These are phyloP conservation scores for Lathyrus sativus DNA, from an alignment of 306 rosid species.

Conservation along the genomic window DNA sequence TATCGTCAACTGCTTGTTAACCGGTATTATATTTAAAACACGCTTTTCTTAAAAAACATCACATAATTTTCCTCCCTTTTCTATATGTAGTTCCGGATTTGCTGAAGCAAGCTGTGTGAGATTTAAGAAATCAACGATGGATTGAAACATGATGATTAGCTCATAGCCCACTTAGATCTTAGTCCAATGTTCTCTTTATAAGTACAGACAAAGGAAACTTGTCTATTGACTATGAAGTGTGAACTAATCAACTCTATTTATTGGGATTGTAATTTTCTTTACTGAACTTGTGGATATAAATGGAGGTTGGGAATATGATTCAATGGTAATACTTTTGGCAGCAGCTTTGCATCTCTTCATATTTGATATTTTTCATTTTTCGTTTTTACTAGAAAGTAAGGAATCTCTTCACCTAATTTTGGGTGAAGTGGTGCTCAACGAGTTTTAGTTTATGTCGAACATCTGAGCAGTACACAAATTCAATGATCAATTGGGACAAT, in stretches of 20 bases:
- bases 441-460: too few species aligned
- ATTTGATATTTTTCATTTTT: too few species aligned
- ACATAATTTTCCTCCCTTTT: slow-evolving; percentile 11
- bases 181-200: slow-evolving; percentile 34
- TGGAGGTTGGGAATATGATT: slow-evolving; percentile 31
- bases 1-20: neutral
- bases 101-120: slow-evolving; percentile 36
- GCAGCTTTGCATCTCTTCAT: too few species aligned
- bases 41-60: neutral
- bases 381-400: too few species aligned
- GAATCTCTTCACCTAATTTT: too few species aligned
- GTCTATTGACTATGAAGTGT: slow-evolving; percentile 35
- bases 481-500: too few species aligned
- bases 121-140: slow-evolving; percentile 31
- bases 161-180: slow-evolving; percentile 21
- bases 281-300: slow-evolving; percentile 34
- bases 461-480: too few species aligned
- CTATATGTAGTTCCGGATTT: slow-evolving; percentile 26
- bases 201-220: slow-evolving; percentile 15
- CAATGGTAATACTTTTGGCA: neutral
- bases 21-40: slow-evolving; percentile 2
- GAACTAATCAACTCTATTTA: slow-evolving; percentile 25
- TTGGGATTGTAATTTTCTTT: slow-evolving; percentile 24
- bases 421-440: too few species aligned
- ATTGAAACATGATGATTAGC: slow-evolving; percentile 16